A percentile compares a stretch with the other conserved stretches of the same genome.
Conservation (phyloP, 1,284 basidiomycete species). For the Puccinia horiana region DNA sequence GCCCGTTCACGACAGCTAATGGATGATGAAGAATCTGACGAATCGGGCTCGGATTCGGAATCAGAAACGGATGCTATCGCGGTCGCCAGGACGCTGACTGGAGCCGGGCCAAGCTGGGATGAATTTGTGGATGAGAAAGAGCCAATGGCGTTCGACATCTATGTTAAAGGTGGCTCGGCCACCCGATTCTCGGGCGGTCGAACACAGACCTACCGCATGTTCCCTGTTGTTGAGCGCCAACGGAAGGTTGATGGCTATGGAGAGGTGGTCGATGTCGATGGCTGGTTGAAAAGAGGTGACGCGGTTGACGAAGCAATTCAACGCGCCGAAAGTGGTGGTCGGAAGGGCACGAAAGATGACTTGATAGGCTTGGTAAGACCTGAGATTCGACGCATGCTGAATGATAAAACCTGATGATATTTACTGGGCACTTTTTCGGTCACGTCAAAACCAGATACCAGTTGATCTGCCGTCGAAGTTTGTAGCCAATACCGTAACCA, state of each 20-base stretch:
- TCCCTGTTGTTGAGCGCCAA: constrained; percentile 91
- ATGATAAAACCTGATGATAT: too few species aligned
- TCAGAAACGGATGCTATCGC: constrained; percentile 44
- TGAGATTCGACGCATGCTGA: not conserved
- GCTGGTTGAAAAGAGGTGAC: constrained; percentile 86
- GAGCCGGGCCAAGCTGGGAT: constrained; percentile 54
- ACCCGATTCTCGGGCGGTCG: constrained; percentile 70
- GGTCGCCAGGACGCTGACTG: constrained; percentile 59
- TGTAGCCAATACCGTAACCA: constrained; percentile 70
- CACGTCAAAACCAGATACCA: not conserved
- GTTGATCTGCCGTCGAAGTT: constrained; percentile 90
- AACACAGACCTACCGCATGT: constrained; percentile 94
- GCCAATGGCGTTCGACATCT: constrained; percentile 88
- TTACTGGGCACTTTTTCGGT: not conserved
- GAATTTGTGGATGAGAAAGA: constrained; percentile 54
- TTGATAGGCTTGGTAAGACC: constrained; percentile 60
- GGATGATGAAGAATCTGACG: constrained; percentile 71
- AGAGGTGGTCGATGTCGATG: constrained; percentile 87
- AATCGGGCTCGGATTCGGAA: constrained; percentile 53
- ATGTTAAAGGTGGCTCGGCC: constrained; percentile 82
- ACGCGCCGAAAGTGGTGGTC: constrained; percentile 72
- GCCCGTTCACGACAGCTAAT: constrained; percentile 82
- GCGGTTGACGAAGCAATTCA: constrained; percentile 75
- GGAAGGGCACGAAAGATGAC: constrained; percentile 69
- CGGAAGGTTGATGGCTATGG: constrained; percentile 91